A percentile compares a stretch with the other conserved stretches of the same genome.
These are phyloP conservation scores for Raddia guianensis DNA, from an alignment of 176 grass and related monocot species.

Conservation along the genomic window DNA sequence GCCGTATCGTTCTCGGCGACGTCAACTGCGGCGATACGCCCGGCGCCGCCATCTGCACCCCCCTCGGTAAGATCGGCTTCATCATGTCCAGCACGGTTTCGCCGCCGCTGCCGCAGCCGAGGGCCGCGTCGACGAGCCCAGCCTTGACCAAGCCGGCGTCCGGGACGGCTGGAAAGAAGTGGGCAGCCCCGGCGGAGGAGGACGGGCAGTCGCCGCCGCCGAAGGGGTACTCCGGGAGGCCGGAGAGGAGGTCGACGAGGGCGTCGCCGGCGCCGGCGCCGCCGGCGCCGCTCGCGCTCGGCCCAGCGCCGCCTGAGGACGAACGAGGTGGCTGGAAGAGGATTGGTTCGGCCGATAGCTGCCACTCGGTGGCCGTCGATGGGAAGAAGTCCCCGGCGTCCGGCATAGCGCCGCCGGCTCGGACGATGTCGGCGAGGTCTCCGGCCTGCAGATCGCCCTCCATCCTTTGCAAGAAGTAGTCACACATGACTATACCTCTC, in stretches of 20 bases:
- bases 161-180: slow-evolving; percentile 35
- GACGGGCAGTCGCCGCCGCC: slow-evolving; percentile 31
- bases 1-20: slow-evolving; percentile 51
- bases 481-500: slow-evolving; percentile 59
- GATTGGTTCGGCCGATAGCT: slow-evolving; percentile 36
- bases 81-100: slow-evolving; percentile 14
- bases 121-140: slow-evolving; percentile 36
- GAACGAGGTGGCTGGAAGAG: slow-evolving; percentile 43
- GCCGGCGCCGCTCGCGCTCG: neutral
- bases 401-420: slow-evolving; percentile 50
- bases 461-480: slow-evolving; percentile 75
- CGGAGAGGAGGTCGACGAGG: slow-evolving; percentile 64
- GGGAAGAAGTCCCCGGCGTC: slow-evolving; percentile 8
- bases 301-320: slow-evolving; percentile 29
- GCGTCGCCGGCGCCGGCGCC: neutral
- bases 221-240: slow-evolving; percentile 59
- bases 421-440: slow-evolving; percentile 81
- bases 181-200: slow-evolving; percentile 16
- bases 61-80: slow-evolving; percentile 31
- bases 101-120: neutral
- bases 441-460: slow-evolving; percentile 60
- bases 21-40: slow-evolving; percentile 43
- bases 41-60: slow-evolving; percentile 26
- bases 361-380: slow-evolving; percentile 48
- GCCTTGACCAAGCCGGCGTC: slow-evolving; percentile 29